A percentile compares a stretch with the other conserved stretches of the same genome.
Conservation (phyloP, 495 filamentous ascomycete genomes). For the Xylaria curta region DNA sequence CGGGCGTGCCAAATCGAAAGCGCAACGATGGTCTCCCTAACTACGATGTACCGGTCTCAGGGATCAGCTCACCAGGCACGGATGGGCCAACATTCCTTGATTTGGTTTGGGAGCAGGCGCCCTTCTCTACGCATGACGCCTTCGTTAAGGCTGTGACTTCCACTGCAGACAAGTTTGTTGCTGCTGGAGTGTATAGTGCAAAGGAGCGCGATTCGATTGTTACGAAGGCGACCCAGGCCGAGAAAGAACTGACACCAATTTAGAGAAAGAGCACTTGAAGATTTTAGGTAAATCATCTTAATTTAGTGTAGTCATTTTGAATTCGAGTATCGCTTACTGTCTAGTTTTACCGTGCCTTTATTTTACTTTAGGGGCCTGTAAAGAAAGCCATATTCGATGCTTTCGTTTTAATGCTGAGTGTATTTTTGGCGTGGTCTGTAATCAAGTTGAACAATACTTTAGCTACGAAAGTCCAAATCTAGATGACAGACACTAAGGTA, state of each 20-base stretch:
- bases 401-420: no score
- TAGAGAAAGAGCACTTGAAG: background rate
- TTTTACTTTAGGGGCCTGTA: no score
- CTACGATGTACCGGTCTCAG: constrained; percentile 33
- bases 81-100: constrained; percentile 35
- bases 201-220: constrained; percentile 30
- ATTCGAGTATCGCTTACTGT: no score
- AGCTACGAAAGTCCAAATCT: no score
- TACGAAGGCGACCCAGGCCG: constrained; percentile 28
- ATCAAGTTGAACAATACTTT: no score
- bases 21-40: constrained; percentile 32
- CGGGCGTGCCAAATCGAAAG: constrained; percentile 32
- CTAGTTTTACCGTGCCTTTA: no score
- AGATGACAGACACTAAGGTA: no score
- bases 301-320: no score
- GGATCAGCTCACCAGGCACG: constrained; percentile 30
- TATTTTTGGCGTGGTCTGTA: no score
- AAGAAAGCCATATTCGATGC: no score
- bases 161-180: constrained; percentile 27
- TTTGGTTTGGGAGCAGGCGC: constrained; percentile 34
- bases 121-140: constrained; percentile 27
- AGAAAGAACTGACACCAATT: constrained; percentile 30
- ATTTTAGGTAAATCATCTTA: no score
- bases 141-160: constrained; percentile 31
- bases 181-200: constrained; percentile 28